Conservation (phyloP, 768 basidiomycete genomes). For the Scleroderma citrinum region DNA sequence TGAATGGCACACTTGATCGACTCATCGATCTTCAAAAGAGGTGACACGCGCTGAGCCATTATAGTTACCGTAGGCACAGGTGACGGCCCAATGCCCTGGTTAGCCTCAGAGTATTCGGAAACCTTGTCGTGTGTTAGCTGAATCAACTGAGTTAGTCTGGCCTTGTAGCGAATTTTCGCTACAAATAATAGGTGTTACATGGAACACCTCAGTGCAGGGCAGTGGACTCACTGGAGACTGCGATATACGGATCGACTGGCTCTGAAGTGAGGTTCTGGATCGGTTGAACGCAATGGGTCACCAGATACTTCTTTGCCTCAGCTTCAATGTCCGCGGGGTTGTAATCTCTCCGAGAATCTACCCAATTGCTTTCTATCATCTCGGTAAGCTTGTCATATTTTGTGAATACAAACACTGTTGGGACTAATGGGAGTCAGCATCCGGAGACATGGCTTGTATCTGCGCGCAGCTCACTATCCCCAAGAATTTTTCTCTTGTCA, state of each 20-base stretch:
- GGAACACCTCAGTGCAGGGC: neutral
- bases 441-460: neutral
- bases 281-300: neutral
- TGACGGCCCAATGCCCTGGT: neutral
- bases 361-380: neutral
- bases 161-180: neutral
- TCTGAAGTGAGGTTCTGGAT: neutral
- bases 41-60: slow-evolving; percentile 1
- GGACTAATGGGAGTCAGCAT: neutral
- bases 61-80: neutral
- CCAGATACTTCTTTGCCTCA: neutral
- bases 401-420: slow-evolving; percentile 2
- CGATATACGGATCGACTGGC: neutral
- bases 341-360: neutral
- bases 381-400: slow-evolving; percentile 1
- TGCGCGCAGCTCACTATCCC: neutral
- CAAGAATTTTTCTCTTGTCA: neutral
- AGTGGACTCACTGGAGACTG: slow-evolving; percentile 2
- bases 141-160: neutral
- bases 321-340: neutral
- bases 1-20: neutral
- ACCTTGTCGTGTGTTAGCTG: neutral
- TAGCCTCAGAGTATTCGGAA: neutral
- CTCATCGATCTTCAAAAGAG: neutral
- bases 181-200: neutral